Evolutionary conservation across 768 basidiomycete species (phyloP), one percentile per base, ranked within the genome.

Genomic region (Zangia roseola): DNA sequence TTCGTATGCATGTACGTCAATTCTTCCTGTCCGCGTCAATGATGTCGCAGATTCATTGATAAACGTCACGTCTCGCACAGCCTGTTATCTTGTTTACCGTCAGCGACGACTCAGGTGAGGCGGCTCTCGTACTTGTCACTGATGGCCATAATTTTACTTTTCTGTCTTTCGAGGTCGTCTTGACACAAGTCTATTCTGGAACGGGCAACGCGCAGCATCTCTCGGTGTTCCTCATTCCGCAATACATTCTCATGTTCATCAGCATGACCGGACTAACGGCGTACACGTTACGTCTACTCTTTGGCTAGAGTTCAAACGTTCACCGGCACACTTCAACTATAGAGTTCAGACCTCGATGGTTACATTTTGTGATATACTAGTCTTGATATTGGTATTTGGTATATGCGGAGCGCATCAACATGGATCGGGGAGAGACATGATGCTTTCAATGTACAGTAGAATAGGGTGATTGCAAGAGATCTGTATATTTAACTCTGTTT

Each of bases 131-230:
- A 23, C 45, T 19, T 41, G 25, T 51, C 46, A 28, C 4, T 13
- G 24, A 36, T 17, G 4, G 31, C 23, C 33, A 4, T 53, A 21
- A 14, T 30, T 30, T 30, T 30, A 13, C 12, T 2, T 26, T 43
- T 16, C 43, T 35, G 4, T 23, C 24, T 31, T 20, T 43, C 30
- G 54, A 85, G 77, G 83, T 86, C 0, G 77, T 76, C 47, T 65
- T 86, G 31, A 85, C 83, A 1, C 83, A 87, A 56, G 77, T 83
- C 9, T 80, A 83, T 57, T 84, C 82, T 39, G 82, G 79, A 2
- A 83, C 81, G 2, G 85, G 86, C 23, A 74, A 69, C 24, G 81
- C 83, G 6, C 81, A 83, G 40, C 77, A 84, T 55, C 65, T 86
- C 5, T 72, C 82, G 1, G 71, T 78, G 6, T 86, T 85, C 58